Evolutionary conservation across 2,329 filamentous ascomycete genomes (phyloP).

Genomic region (Alternaria postmessia): DNA sequence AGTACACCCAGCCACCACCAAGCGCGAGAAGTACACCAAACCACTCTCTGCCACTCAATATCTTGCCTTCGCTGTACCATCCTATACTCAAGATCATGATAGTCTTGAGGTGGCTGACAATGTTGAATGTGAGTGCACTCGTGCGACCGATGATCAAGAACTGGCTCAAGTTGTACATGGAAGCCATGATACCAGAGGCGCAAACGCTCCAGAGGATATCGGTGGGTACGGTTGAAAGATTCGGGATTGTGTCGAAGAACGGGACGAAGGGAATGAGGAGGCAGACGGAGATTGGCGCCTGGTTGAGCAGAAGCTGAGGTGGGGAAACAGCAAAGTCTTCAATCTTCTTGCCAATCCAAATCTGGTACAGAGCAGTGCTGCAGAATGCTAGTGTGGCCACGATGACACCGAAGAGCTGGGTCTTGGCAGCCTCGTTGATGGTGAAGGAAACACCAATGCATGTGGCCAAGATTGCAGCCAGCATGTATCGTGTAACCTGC

Average conservation of each 20-base stretch:
- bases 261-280: slow-evolving; percentile 55
- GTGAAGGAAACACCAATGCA: slow-evolving; percentile 57
- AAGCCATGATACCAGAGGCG: slow-evolving; percentile 55
- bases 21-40: slow-evolving; percentile 56
- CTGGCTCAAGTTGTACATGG: slow-evolving; percentile 53
- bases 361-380: slow-evolving; percentile 57
- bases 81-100: slow-evolving; percentile 57
- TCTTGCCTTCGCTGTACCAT: slow-evolving; percentile 56
- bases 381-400: slow-evolving; percentile 56
- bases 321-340: slow-evolving; percentile 56
- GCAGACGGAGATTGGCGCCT: slow-evolving; percentile 56
- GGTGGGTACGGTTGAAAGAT: slow-evolving; percentile 48
- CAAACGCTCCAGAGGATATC: slow-evolving; percentile 53
- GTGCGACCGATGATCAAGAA: slow-evolving; percentile 54
- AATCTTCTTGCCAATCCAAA: slow-evolving; percentile 61
- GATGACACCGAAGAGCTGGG: slow-evolving; percentile 53
- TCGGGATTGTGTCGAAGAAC: slow-evolving; percentile 55
- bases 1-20: slow-evolving; percentile 57
- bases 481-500: slow-evolving; percentile 52
- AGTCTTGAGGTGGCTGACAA: slow-evolving; percentile 56
- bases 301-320: slow-evolving; percentile 57
- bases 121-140: slow-evolving; percentile 52
- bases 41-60: slow-evolving; percentile 51
- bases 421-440: slow-evolving; percentile 53
- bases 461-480: slow-evolving; percentile 52